A percentile compares a stretch with the other conserved stretches of the same genome.
Evolutionary conservation across 1,284 basidiomycete species (phyloP).

Genomic region (Cystobasidiaceae sp.): DNA sequence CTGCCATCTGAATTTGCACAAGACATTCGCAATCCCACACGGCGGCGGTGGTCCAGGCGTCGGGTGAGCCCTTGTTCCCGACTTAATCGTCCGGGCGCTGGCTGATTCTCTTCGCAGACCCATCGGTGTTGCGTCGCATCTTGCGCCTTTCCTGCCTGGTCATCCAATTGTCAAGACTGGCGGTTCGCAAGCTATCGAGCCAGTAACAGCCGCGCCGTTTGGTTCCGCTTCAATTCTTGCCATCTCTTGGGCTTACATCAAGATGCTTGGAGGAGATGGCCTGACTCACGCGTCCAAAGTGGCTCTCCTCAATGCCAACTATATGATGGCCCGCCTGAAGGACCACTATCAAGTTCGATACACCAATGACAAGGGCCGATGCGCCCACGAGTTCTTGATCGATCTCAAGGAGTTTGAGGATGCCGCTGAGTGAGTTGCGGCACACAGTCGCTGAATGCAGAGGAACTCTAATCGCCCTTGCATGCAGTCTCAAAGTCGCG

Average conservation of each 20-base stretch:
- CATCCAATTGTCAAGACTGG: slow-evolving; percentile 72
- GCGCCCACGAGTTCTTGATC: slow-evolving; percentile 92
- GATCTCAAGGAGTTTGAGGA: slow-evolving; percentile 94
- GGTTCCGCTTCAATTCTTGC: slow-evolving; percentile 92
- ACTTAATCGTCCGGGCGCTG: no score
- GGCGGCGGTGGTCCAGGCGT: slow-evolving; percentile 92
- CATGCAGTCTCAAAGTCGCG: slow-evolving; percentile 66
- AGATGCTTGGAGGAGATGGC: slow-evolving; percentile 88
- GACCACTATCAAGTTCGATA: slow-evolving; percentile 83
- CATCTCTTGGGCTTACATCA: slow-evolving; percentile 94
- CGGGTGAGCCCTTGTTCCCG: no score
- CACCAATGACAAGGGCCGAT: slow-evolving; percentile 81
- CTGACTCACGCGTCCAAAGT: slow-evolving; percentile 77
- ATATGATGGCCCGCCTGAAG: slow-evolving; percentile 83
- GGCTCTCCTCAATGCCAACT: slow-evolving; percentile 91
- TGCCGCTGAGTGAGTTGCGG: slow-evolving; percentile 55
- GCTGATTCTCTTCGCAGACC: slow-evolving; percentile 56
- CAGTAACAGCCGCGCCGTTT: slow-evolving; percentile 85
- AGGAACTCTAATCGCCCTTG: neutral
- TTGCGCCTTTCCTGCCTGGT: slow-evolving; percentile 89
- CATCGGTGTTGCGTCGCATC: slow-evolving; percentile 88
- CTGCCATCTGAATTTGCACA: slow-evolving; percentile 96
- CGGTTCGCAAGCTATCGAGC: slow-evolving; percentile 69
- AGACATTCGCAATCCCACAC: slow-evolving; percentile 90
- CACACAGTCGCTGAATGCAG: neutral